Evolutionary conservation across 2,329 filamentous ascomycete genomes (phyloP).

Genomic region (Dactylonectria macrodidyma): DNA sequence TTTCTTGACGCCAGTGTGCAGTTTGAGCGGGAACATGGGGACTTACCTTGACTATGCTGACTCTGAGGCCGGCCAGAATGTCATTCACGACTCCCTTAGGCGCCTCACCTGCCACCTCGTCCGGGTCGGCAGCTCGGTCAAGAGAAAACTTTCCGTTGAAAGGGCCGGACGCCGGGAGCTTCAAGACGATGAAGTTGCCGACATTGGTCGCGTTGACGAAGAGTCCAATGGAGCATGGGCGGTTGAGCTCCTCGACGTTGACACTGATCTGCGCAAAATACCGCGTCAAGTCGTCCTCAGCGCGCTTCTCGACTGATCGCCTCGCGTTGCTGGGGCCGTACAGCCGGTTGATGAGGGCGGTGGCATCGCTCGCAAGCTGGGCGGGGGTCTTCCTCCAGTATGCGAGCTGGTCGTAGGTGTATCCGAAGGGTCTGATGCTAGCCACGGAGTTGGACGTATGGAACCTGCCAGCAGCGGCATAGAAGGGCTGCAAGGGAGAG

Average conservation of each 20-base stretch:
- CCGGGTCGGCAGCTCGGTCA: constrained; percentile 74
- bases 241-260: constrained; percentile 53
- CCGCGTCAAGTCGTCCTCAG: constrained; percentile 41
- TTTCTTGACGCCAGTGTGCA: no score
- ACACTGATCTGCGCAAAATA: constrained; percentile 55
- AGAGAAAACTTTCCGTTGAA: constrained; percentile 56
- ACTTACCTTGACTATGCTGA: constrained; percentile 50
- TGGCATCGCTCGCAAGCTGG: constrained; percentile 43
- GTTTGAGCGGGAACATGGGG: no score
- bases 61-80: constrained; percentile 47
- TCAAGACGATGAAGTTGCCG: constrained; percentile 56
- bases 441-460: constrained; percentile 58
- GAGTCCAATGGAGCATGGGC: constrained; percentile 54
- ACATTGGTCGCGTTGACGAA: constrained; percentile 52
- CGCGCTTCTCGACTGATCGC: constrained; percentile 20
- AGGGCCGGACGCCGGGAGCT: constrained; percentile 51
- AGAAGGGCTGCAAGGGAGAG: constrained; percentile 67
- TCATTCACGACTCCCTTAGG: constrained; percentile 41
- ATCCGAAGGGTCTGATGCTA: constrained; percentile 55
- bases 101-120: constrained; percentile 60
- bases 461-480: constrained; percentile 54
- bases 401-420: constrained; percentile 57
- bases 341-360: constrained; percentile 53
- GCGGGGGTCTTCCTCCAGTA: constrained; percentile 51
- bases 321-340: constrained; percentile 43